phyloP scores from a whole-genome alignment of 1,284 basidiomycete genomes.

The Melampsora occidentalis region DNA sequence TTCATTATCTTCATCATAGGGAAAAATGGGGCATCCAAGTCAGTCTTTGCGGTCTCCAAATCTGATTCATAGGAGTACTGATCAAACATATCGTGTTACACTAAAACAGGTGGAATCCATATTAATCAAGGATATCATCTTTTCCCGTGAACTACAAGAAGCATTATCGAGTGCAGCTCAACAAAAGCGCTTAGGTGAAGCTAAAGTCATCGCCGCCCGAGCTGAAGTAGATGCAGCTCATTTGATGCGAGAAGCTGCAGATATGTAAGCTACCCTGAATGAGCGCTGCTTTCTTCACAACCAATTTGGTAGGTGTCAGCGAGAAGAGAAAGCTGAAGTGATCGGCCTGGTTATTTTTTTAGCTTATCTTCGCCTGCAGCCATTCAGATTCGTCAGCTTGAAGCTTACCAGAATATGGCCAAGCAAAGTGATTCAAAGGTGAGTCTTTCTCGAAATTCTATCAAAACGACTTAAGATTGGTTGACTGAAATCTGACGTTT shows the following conservation, averaged over 20 bases:
- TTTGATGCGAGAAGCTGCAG: slow-evolving; percentile 88
- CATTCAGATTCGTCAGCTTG: slow-evolving; percentile 94
- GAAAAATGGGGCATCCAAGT: slow-evolving; percentile 72
- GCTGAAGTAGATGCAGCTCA: slow-evolving; percentile 92
- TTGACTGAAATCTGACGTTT: no score
- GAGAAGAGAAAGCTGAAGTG: no score
- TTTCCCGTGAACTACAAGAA: slow-evolving; percentile 84
- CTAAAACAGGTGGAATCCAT: slow-evolving; percentile 4
- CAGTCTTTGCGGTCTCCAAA: not conserved
- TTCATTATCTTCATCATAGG: slow-evolving; percentile 16
- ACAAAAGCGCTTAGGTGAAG: slow-evolving; percentile 87
- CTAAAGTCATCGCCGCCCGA: slow-evolving; percentile 90
- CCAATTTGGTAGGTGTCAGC: no score
- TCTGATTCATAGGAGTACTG: not conserved
- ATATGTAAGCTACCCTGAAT: slow-evolving; percentile 71
- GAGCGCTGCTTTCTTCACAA: no score
- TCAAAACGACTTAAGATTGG: no score
- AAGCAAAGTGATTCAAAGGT: slow-evolving; percentile 79
- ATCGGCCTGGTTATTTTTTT: not conserved
- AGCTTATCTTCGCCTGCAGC: slow-evolving; percentile 65
- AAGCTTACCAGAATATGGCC: slow-evolving; percentile 72
- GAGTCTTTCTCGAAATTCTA: slow-evolving; percentile 77
- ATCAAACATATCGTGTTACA: not conserved
- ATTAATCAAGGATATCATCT: slow-evolving; percentile 68
- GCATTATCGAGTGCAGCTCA: slow-evolving; percentile 89